Conservation (phyloP, 2,329 filamentous ascomycete genomes). For the Fusarium sp. region DNA sequence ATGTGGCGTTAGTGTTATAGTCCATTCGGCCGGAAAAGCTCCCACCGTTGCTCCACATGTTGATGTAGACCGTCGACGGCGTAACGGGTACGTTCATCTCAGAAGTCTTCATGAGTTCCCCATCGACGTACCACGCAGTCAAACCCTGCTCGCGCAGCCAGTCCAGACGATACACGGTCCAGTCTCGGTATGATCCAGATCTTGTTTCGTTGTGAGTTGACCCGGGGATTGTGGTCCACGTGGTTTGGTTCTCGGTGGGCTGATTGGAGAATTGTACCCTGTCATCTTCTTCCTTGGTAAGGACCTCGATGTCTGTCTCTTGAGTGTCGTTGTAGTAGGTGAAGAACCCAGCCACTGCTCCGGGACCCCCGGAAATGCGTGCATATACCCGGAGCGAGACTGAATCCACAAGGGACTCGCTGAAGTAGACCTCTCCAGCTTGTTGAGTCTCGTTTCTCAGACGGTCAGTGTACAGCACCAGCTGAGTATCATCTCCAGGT, state of each 20-base stretch:
- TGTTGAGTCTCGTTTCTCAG: constrained; percentile 1
- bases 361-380: constrained; percentile 15
- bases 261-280: constrained; percentile 2
- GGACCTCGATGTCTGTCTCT: constrained; percentile 31
- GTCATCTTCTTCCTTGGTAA: not conserved
- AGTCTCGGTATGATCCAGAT: not conserved
- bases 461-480: not conserved
- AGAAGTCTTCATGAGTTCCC: constrained; percentile 2
- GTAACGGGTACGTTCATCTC: constrained; percentile 16
- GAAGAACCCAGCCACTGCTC: constrained; percentile 31
- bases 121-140: not conserved
- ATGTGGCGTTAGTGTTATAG: constrained; percentile 10
- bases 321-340: constrained; percentile 35
- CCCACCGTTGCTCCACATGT: constrained; percentile 34
- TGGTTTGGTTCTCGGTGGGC: not conserved
- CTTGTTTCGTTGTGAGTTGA: constrained; percentile 17
- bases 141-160: constrained; percentile 14
- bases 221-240: constrained; percentile 4
- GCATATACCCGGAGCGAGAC: constrained; percentile 13
- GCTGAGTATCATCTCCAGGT: not conserved
- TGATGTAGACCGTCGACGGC: constrained; percentile 24
- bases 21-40: constrained; percentile 29
- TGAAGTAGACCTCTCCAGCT: not conserved
- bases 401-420: not conserved
- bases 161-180: constrained; percentile 25